These are phyloP conservation scores for Tylopilus sp. DNA, from an alignment of 1,284 basidiomycete species.

Conservation along the genomic window DNA sequence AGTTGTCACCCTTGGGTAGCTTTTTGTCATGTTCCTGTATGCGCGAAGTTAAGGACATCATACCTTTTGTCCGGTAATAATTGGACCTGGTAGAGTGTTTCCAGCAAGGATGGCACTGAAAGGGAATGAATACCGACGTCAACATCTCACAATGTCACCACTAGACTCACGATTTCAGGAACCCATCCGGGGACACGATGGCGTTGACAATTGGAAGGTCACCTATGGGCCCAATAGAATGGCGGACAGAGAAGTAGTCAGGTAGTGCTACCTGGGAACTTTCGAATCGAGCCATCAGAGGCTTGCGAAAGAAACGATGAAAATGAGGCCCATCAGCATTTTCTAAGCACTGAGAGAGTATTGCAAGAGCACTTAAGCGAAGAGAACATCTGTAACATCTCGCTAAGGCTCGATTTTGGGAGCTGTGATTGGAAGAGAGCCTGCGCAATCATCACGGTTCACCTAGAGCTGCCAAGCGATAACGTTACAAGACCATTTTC, in stretches of 20 bases:
- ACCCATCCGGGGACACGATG: conserved; percentile 46
- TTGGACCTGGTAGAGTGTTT: conserved; percentile 40
- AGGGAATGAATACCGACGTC: neutral
- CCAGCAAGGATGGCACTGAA: conserved; percentile 26
- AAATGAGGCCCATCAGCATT: too few species aligned
- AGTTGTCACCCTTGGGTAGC: conserved; percentile 23
- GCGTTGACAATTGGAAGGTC: conserved; percentile 42
- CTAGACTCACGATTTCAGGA: conserved; percentile 26
- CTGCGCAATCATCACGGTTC: too few species aligned
- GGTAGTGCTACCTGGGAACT: conserved; percentile 7
- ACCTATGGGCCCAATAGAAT: conserved; percentile 32
- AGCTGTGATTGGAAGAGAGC: too few species aligned
- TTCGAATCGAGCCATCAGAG: conserved; percentile 5
- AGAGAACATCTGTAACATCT: too few species aligned
- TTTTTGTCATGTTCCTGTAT: neutral
- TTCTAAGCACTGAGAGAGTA: too few species aligned
- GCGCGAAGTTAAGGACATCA: conserved; percentile 17
- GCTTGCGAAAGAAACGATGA: neutral
- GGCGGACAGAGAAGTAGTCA: neutral
- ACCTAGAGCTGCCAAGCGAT: too few species aligned
- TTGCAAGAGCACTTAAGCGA: too few species aligned
- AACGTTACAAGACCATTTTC: too few species aligned
- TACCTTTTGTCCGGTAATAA: conserved; percentile 44
- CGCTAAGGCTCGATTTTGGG: too few species aligned
- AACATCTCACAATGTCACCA: neutral